Evolutionary conservation across 352 stramenopile species (phyloP), one percentile per base, ranked within the genome.

Genomic region (Phytophthora pini): DNA sequence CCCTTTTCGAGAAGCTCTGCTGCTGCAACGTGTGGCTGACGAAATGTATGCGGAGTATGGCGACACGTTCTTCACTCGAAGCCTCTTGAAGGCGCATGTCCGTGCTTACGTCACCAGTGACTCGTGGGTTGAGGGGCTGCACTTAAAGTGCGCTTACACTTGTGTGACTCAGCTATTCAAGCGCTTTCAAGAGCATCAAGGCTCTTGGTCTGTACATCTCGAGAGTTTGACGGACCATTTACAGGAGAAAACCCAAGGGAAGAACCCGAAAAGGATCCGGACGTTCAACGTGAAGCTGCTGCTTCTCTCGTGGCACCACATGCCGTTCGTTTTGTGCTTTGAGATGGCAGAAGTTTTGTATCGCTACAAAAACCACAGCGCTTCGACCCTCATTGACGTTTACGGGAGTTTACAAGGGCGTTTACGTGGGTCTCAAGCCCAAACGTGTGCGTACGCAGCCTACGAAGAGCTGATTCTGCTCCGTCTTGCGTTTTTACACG

Each of bases 261-360:
- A 55, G 22, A 44, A 34, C 15, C 1, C 8, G 24, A 22, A 20
- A 12, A 74, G 51, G 31, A 48, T 43, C 3, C 47, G 24, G n/a
- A 29, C 20, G 22, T 71, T 74, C 15, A 68, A 47, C 40, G 38
- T 71, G 1, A 74, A 70, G 12, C 38, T 80, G 13, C 22, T 92
- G 29, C 56, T 92, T 3, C 46, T 90, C 1, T 70, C 78, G 7
- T 90, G 80, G 80, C 68, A 84, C 24, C 72, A 73, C 17, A 78
- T 92, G n/a, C 80, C 83, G 1, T 87, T 92, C 32, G 40, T 68
- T 13, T 24, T 90, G 4, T 87, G 77, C 45, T 90, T 88, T 39
- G 80, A 92, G 46, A 78, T 92, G 24, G 76, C 77, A 2, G 80
- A 92, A 58, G 72, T 77, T 10, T 56, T 88, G 2, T 90, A 92